phyloP scores from a whole-genome alignment of 371 early-diverging fungal genomes.

The Mortierella sp. region DNA sequence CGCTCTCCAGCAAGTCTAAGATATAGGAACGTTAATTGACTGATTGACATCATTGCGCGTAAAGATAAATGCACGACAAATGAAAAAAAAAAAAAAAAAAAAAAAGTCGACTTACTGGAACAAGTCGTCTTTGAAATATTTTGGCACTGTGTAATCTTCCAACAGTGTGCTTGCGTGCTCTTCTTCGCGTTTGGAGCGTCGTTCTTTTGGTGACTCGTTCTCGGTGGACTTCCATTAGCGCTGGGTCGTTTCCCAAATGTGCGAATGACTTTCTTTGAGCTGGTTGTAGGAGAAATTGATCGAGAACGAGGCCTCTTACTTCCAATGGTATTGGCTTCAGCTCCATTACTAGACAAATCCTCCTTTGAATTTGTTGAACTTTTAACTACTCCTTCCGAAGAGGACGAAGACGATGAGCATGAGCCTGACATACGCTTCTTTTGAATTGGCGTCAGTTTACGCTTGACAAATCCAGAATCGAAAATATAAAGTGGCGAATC shows the following conservation, averaged over 20 bases:
- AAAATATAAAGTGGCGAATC: slow-evolving; percentile 91
- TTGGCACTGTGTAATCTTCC: slow-evolving; percentile 77
- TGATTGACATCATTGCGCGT: too few species aligned
- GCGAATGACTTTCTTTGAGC: slow-evolving; percentile 32
- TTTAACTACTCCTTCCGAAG: slow-evolving; percentile 20
- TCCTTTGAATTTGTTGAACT: slow-evolving; percentile 7
- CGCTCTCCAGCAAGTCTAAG: slow-evolving; percentile 67
- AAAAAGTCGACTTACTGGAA: slow-evolving; percentile 59
- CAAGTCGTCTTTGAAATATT: slow-evolving; percentile 83
- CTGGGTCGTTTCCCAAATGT: slow-evolving; percentile 40
- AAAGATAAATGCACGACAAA: background rate
- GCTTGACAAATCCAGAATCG: slow-evolving; percentile 74
- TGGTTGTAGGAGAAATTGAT: slow-evolving; percentile 28
- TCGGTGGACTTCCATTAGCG: slow-evolving; percentile 1
- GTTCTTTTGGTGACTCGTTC: slow-evolving; percentile 10
- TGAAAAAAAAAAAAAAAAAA: background rate
- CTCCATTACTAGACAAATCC: slow-evolving; percentile 9
- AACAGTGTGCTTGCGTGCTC: slow-evolving; percentile 63
- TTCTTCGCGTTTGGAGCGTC: slow-evolving; percentile 27
- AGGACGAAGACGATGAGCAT: slow-evolving; percentile 45
- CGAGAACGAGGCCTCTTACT: slow-evolving; percentile 43
- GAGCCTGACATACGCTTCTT: slow-evolving; percentile 51
- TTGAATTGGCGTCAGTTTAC: slow-evolving; percentile 43
- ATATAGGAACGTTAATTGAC: background rate
- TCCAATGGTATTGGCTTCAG: slow-evolving; percentile 27